These are phyloP conservation scores for Hamamelis virginiana DNA, from an alignment of 164 flowering plant genomes.

Conservation along the genomic window DNA sequence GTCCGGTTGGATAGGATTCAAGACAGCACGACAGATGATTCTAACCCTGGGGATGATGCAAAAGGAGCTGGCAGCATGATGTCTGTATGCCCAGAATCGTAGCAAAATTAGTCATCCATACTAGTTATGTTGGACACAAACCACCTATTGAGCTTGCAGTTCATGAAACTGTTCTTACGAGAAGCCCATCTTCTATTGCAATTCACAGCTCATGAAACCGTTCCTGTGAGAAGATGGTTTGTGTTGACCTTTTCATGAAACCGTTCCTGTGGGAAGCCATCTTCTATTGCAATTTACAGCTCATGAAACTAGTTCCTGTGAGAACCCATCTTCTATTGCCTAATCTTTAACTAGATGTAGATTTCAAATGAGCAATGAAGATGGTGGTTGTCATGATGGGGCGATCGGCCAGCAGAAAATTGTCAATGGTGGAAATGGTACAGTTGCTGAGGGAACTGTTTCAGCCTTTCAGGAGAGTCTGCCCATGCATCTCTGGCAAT, in stretches of 20 bases:
- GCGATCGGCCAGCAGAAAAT: not conserved
- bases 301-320: not conserved
- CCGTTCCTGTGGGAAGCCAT: not conserved
- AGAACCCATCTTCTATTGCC: not conserved
- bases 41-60: not conserved
- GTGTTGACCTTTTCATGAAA: too few species aligned
- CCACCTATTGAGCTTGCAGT: not conserved
- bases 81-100: not conserved
- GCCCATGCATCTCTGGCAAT: too few species aligned
- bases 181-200: not conserved
- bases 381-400: not conserved
- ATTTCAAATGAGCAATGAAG: not conserved
- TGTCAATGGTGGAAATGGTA: too few species aligned
- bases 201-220: too few species aligned
- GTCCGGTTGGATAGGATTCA: not conserved
- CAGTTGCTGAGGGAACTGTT: too few species aligned
- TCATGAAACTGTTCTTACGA: not conserved
- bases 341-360: not conserved
- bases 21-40: not conserved
- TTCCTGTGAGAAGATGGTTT: too few species aligned
- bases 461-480: too few species aligned
- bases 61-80: not conserved
- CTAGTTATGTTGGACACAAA: not conserved
- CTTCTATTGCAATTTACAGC: not conserved
- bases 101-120: not conserved